Evolutionary conservation across 768 basidiomycete genomes (phyloP).

Genomic region (Termitomyces heimii): DNA sequence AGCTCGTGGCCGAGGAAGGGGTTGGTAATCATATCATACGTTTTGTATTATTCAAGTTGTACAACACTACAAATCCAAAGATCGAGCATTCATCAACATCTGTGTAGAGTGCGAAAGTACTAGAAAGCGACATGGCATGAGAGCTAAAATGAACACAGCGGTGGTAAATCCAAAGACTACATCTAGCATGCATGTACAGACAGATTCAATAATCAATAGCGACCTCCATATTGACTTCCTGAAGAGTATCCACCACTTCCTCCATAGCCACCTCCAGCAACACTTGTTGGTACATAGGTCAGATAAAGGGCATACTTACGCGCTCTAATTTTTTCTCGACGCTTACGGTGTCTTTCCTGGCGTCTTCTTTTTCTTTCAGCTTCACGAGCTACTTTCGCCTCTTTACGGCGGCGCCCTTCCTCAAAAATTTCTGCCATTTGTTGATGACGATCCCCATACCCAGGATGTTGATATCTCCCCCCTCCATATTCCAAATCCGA

Average conservation of each 20-base stretch:
- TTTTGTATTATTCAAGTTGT: conserved; percentile 3
- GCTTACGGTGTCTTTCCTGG: conserved; percentile 59
- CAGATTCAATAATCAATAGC: conserved; percentile 7
- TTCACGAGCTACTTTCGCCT: conserved; percentile 29
- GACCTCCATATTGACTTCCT: conserved; percentile 10
- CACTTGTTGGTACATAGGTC: conserved; percentile 34
- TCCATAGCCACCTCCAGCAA: conserved; percentile 18
- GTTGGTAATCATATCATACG: conserved; percentile 7
- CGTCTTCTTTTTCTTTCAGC: conserved; percentile 56
- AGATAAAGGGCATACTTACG: conserved; percentile 63
- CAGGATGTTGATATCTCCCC: conserved; percentile 20
- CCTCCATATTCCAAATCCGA: conserved; percentile 38
- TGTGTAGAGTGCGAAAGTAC: neutral
- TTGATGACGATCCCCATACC: conserved; percentile 35
- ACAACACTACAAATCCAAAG: neutral
- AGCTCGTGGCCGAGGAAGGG: conserved; percentile 36
- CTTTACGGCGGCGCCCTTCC: conserved; percentile 44
- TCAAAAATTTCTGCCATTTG: conserved; percentile 40
- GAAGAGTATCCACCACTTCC: conserved; percentile 13
- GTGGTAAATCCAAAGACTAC: neutral
- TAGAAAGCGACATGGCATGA: neutral
- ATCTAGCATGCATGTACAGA: neutral
- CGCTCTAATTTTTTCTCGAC: conserved; percentile 52
- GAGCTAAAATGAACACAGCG: neutral
- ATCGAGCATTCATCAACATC: neutral